Percentiles rank a stretch among this genome's conserved stretches.
These are phyloP conservation scores for Allium sativum DNA, from an alignment of 106 monocot species.

Conservation along the genomic window DNA sequence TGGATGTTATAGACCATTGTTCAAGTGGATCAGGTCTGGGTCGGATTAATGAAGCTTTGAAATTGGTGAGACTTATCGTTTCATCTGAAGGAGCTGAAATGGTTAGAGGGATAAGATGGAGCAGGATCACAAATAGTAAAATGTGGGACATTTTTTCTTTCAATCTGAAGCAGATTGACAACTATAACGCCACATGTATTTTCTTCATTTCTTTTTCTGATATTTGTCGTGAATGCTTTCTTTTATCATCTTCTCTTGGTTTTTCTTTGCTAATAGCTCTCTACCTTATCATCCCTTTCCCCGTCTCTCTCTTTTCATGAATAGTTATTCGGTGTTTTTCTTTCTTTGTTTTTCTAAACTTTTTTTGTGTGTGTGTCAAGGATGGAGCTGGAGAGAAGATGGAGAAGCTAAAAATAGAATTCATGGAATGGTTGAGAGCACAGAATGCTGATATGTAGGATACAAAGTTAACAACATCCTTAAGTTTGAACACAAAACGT, in stretches of 20 bases:
- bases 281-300: not conserved
- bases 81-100: slow-evolving; percentile 12
- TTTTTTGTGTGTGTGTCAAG: not conserved
- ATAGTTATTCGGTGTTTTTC: not conserved
- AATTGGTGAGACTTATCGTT: slow-evolving; percentile 13
- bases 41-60: slow-evolving; percentile 21
- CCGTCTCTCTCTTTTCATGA: not conserved
- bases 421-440: not conserved
- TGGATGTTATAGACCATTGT: slow-evolving; percentile 13
- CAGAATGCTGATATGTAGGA: too few relatives aligned
- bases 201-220: too few relatives aligned
- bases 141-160: too few relatives aligned
- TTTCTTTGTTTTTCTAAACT: not conserved
- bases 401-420: not conserved
- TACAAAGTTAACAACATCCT: too few relatives aligned
- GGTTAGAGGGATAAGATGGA: slow-evolving; percentile 10
- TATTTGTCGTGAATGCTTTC: too few relatives aligned
- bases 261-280: not conserved
- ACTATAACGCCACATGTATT: too few relatives aligned
- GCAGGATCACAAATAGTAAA: not conserved
- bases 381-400: not conserved
- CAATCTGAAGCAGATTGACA: too few relatives aligned
- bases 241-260: too few relatives aligned
- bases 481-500: too few relatives aligned
- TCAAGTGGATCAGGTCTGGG: slow-evolving; percentile 3